phyloP scores from a whole-genome alignment of 768 basidiomycete genomes.

The Boletus rubroflammeus region DNA sequence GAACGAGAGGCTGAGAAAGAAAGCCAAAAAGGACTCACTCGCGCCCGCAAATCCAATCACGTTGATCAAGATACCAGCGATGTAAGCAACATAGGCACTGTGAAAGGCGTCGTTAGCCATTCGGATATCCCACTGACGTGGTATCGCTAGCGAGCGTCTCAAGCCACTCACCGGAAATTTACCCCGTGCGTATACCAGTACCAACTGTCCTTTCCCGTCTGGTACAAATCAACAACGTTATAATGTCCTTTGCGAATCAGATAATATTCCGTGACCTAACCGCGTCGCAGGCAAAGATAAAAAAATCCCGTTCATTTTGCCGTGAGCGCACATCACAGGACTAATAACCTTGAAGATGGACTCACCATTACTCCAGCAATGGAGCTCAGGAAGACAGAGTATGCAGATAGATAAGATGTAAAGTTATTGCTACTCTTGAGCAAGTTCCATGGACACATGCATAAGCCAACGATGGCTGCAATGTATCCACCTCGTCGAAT shows the following conservation, averaged over 20 bases:
- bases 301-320: background rate
- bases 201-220: constrained; percentile 52
- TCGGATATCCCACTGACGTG: background rate
- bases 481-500: constrained; percentile 84
- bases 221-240: constrained; percentile 70
- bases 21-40: constrained; percentile 38
- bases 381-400: constrained; percentile 77
- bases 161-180: constrained; percentile 54
- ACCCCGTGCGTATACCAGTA: constrained; percentile 74
- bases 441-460: constrained; percentile 76
- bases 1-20: background rate
- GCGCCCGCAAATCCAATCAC: constrained; percentile 79
- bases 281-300: background rate
- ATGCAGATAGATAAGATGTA: constrained; percentile 78
- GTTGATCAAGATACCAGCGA: constrained; percentile 76
- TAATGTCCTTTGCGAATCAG: constrained; percentile 67
- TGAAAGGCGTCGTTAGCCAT: background rate
- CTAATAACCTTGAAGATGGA: background rate
- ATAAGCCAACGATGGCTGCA: constrained; percentile 72
- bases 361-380: constrained; percentile 77
- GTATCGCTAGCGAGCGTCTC: background rate
- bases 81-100: constrained; percentile 64
- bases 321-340: background rate
- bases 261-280: constrained; percentile 75
- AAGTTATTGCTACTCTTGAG: constrained; percentile 71